phyloP scores from a whole-genome alignment of 2,329 filamentous ascomycete species.

The Colletotrichum cordylinicola region DNA sequence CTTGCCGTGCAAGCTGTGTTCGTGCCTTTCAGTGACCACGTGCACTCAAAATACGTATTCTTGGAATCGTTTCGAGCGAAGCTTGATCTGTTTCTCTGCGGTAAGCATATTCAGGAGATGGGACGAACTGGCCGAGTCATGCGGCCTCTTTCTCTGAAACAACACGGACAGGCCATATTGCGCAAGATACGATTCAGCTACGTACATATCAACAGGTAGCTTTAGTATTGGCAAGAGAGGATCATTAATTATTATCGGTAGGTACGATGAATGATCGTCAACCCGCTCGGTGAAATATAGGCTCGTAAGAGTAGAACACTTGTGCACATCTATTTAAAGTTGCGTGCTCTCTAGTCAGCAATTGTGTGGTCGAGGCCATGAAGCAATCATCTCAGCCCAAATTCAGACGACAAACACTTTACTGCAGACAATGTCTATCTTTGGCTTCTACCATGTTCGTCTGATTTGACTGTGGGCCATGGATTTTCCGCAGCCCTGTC shows the following conservation, averaged over 20 bases:
- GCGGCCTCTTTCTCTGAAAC: neutral
- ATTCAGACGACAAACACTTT: neutral
- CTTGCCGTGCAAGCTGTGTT: neutral
- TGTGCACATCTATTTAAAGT: neutral
- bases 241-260: neutral
- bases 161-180: neutral
- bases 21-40: neutral
- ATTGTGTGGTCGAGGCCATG: neutral
- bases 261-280: neutral
- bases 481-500: neutral
- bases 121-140: neutral
- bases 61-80: neutral
- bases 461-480: neutral
- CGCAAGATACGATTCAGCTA: neutral
- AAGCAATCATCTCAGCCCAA: neutral
- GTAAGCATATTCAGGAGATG: neutral
- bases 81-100: neutral
- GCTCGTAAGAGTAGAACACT: neutral
- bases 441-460: neutral
- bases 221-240: neutral
- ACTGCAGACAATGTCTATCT: neutral
- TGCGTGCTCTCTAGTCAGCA: neutral
- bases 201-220: neutral
- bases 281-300: neutral
- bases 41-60: neutral